Conservation (phyloP, 768 basidiomycete genomes). For the Tricholoma terreum region DNA sequence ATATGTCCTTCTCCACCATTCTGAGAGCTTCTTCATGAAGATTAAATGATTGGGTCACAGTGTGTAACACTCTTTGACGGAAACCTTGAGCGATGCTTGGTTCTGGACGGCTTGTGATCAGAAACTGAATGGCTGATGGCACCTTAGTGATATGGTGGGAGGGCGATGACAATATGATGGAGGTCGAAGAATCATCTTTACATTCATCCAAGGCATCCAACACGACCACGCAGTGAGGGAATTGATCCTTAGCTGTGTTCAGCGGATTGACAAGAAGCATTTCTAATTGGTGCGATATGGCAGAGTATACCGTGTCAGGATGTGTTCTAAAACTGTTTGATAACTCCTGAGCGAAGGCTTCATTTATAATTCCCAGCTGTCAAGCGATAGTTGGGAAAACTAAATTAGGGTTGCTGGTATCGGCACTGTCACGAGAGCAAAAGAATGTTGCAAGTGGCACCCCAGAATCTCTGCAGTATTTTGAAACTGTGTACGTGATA, state of each 20-base stretch:
- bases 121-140: not conserved
- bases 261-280: not conserved
- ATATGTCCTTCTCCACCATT: not conserved
- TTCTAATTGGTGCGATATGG: no score
- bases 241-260: not conserved
- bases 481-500: not conserved
- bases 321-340: not conserved
- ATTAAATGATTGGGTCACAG: not conserved
- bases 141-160: not conserved
- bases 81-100: not conserved
- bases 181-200: no score
- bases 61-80: not conserved
- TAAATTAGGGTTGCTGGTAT: no score
- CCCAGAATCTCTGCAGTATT: not conserved
- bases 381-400: not conserved
- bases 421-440: not conserved
- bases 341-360: not conserved
- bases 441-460: not conserved
- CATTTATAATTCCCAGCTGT: not conserved
- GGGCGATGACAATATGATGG: no score
- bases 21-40: not conserved
- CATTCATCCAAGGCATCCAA: not conserved
- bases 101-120: not conserved
- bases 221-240: not conserved
- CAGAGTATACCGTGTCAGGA: not conserved